Conservation (phyloP, 371 early-diverging fungal genomes). For the Zancudomyces culisetae region DNA sequence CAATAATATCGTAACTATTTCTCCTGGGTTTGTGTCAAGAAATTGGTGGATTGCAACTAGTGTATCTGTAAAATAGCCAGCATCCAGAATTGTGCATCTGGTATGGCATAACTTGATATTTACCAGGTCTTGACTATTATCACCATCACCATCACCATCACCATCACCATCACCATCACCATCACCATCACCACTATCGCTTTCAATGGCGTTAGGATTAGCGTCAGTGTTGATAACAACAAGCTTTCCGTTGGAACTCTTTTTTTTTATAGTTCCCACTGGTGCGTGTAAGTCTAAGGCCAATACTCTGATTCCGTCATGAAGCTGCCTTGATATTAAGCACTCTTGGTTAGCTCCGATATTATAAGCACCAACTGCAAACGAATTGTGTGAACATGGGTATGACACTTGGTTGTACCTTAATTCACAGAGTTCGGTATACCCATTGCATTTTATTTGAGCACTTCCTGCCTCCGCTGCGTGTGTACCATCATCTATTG, state of each 20-base stretch:
- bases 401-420: conserved; percentile 34
- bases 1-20: conserved; percentile 50
- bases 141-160: conserved; percentile 5
- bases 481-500: no score
- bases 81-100: conserved; percentile 35
- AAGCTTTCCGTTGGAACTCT: no score
- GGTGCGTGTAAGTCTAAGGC: conserved; percentile 32
- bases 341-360: conserved; percentile 47
- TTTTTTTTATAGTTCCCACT: no score
- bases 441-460: conserved; percentile 53
- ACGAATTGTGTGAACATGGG: conserved; percentile 53
- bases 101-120: conserved; percentile 48
- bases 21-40: conserved; percentile 38
- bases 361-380: conserved; percentile 26
- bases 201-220: no score
- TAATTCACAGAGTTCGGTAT: conserved; percentile 37
- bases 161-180: no score
- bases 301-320: conserved; percentile 47
- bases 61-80: conserved; percentile 29
- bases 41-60: conserved; percentile 29
- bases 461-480: no score
- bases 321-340: conserved; percentile 35
- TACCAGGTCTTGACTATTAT: conserved; percentile 27
- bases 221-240: no score
- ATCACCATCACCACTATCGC: no score